phyloP scores from a whole-genome alignment of 2,329 filamentous ascomycete genomes.

The Apiospora hydei region DNA sequence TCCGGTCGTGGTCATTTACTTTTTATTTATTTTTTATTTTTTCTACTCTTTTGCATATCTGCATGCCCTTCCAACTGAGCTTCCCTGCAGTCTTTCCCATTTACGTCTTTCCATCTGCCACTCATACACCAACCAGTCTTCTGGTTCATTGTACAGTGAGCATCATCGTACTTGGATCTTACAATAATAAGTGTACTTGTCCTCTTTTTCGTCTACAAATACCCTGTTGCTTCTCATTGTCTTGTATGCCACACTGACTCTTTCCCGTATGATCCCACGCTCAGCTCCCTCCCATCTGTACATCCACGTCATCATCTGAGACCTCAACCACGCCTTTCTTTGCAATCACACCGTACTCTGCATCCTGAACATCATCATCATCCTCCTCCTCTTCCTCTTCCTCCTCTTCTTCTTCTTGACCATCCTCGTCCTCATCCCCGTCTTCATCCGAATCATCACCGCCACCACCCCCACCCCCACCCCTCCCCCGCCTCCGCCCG shows the following conservation, averaged over 20 bases:
- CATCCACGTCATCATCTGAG: not conserved
- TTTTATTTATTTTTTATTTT: not conserved
- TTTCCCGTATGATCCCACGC: not conserved
- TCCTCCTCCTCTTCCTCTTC: not conserved
- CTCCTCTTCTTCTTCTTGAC: not conserved
- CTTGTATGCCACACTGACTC: not conserved
- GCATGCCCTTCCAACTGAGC: not conserved
- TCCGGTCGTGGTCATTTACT: not conserved
- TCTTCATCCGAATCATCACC: not conserved
- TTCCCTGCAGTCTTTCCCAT: not conserved
- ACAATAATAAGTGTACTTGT: not conserved
- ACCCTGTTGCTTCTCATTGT: not conserved
- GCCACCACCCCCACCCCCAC: not conserved
- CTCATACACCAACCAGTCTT: not conserved
- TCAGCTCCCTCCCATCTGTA: not conserved
- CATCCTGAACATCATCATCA: not conserved
- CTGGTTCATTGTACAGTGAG: not conserved
- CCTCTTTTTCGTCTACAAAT: not conserved
- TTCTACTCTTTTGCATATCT: not conserved
- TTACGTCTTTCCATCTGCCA: not conserved
- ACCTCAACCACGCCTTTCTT: not conserved
- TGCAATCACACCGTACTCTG: too few species aligned
- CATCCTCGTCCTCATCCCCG: not conserved
- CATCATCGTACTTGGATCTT: not conserved
- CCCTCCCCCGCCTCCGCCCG: not conserved